Base-by-base conservation (phyloP, 768 basidiomycete genomes). In the Lactarius psammicola region DNA sequence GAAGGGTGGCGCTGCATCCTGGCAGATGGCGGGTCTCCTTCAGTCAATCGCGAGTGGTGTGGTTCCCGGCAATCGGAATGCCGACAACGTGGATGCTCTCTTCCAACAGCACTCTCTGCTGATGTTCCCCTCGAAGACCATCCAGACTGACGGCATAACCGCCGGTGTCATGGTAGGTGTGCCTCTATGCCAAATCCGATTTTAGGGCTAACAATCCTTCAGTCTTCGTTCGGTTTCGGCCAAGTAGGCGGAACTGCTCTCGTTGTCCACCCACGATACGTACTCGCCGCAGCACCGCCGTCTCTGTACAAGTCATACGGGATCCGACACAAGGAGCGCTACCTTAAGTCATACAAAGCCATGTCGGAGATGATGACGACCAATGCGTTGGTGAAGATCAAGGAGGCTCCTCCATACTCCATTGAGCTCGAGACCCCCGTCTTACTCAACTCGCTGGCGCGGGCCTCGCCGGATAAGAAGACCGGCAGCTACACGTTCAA, bases 1-100 rank as follows among this genome's bases (percentile, higher is more conserved):
- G 13, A 99, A 99, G 82, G 97, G 97, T 76, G 97, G 96, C 67
- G 93, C 97, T n/a, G 96, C 96, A 62, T 92, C 95, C 2, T 98
- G 95, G 96, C 93, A 95, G 78, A 86, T 97, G 83, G 89, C 87
- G 72, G 97, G 97, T 70, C 82, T 98, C 62, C 77, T 94, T 62
- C 95, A 99, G 76, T 87, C 87, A 13, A 83, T 99, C 67, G 82
- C 81, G 68, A 86, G 87, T 54, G 97, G 95, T 60, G 84, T 96
- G 68, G 82, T 99, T 69, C 95, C 97, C 8, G 95, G 95, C 49
- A 98, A 98, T 76, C 87, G 94, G 70, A 98, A 96, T 75, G 92
- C 90, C 81, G 95, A 98, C 77, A 99, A 98, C 74, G 86, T 98
- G 75, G 96, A 99, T 77, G 87, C 91, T 53, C 86, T 88, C 74